Evolutionary conservation across 106 monocot genomes (phyloP).

Genomic region (Dendrobium catenatum): DNA sequence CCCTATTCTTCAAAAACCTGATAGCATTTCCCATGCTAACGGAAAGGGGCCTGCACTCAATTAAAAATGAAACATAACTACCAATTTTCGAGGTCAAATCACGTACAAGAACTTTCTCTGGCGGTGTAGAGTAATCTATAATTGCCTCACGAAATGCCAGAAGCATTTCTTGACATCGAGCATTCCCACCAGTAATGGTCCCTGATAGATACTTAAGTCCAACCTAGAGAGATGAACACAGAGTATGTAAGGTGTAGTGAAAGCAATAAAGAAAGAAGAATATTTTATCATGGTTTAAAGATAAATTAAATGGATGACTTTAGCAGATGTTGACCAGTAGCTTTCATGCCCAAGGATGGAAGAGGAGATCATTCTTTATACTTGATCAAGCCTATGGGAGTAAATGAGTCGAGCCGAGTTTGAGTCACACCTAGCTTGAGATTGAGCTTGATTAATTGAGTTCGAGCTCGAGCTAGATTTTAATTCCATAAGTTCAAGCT

Average conservation of each 20-base stretch:
- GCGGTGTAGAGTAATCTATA: constrained; percentile 42
- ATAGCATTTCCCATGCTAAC: constrained; percentile 67
- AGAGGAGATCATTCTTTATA: neutral
- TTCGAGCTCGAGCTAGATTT: too few relatives aligned
- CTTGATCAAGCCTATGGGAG: neutral
- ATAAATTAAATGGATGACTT: neutral
- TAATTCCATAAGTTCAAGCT: too few relatives aligned
- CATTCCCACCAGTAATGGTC: constrained; percentile 48
- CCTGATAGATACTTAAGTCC: constrained; percentile 46
- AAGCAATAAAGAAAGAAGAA: neutral
- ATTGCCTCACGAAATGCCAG: constrained; percentile 51
- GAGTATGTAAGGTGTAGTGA: neutral
- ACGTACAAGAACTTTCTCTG: constrained; percentile 30
- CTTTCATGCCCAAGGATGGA: neutral
- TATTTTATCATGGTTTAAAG: neutral
- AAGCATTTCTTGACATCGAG: constrained; percentile 51
- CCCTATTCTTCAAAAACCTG: constrained; percentile 49
- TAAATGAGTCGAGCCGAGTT: too few relatives aligned
- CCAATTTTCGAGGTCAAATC: constrained; percentile 52
- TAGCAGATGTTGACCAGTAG: neutral
- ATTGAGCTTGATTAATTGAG: too few relatives aligned
- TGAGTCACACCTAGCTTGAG: too few relatives aligned
- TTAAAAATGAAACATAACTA: constrained; percentile 52
- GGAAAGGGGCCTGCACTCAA: constrained; percentile 54
- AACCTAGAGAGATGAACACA: constrained; percentile 23